Percentiles rank a stretch among this genome's conserved stretches.
Conservation (phyloP, 2,329 filamentous ascomycete genomes). For the Claviceps fusiformis region DNA sequence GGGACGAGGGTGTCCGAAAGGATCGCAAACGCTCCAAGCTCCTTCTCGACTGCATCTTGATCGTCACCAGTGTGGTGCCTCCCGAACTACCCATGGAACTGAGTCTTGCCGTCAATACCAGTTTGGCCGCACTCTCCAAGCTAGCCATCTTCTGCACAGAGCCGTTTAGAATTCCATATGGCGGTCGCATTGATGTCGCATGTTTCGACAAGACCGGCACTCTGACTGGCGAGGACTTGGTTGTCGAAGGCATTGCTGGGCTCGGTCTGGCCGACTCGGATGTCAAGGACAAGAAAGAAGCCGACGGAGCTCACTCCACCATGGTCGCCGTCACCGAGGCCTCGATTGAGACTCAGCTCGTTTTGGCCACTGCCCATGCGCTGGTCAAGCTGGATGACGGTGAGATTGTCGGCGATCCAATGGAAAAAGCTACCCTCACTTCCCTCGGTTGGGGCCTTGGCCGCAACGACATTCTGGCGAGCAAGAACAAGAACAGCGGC, state of each 20-base stretch:
- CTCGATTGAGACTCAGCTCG: conserved; percentile 73
- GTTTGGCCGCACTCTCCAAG: conserved; percentile 83
- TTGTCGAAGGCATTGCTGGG: conserved; percentile 93
- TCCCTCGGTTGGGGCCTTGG: conserved; percentile 91
- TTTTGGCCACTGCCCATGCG: conserved; percentile 88
- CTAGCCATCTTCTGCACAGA: conserved; percentile 98
- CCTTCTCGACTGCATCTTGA: conserved; percentile 90
- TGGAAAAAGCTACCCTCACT: conserved; percentile 90
- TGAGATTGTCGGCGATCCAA: conserved; percentile 92
- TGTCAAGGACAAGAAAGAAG: conserved; percentile 50
- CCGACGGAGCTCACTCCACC: conserved; percentile 70
- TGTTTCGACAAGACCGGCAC: conserved; percentile 99
- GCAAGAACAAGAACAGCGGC: conserved; percentile 29
- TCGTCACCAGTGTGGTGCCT: conserved; percentile 95
- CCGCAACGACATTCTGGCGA: conserved; percentile 69
- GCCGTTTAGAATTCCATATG: conserved; percentile 94
- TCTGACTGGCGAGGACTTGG: conserved; percentile 86
- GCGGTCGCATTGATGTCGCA: conserved; percentile 85
- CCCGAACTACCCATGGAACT: conserved; percentile 97
- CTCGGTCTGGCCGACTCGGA: conserved; percentile 58
- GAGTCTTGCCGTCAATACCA: conserved; percentile 93
- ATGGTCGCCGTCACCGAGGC: conserved; percentile 59
- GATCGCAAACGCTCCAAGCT: conserved; percentile 97
- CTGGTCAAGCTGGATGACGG: conserved; percentile 94
- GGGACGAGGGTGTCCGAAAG: conserved; percentile 87